Conservation (phyloP, 1,284 basidiomycete genomes). For the Malassezia caprae region DNA sequence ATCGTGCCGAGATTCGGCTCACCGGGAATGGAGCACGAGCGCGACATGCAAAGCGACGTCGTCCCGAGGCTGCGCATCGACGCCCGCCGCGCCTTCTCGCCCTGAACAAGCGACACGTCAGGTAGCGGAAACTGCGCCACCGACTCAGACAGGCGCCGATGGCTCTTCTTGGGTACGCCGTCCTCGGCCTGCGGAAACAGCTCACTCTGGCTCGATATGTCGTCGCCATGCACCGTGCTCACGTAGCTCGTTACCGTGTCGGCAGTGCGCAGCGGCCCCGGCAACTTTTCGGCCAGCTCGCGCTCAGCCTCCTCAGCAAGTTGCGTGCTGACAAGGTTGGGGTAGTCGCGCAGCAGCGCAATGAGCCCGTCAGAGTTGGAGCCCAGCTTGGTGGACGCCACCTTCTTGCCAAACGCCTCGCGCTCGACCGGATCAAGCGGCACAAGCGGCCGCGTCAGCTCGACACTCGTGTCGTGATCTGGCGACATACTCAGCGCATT, state of each 20-base stretch:
- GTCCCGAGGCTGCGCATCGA: background rate
- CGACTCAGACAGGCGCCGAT: background rate
- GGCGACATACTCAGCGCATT: background rate
- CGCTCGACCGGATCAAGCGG: slow-evolving; percentile 8
- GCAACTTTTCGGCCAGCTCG: background rate
- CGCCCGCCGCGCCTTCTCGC: background rate
- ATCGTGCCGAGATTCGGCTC: slow-evolving; percentile 33
- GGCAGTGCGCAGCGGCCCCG: background rate
- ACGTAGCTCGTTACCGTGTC: slow-evolving; percentile 6
- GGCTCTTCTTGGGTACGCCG: background rate
- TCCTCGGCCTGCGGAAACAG: slow-evolving; percentile 3
- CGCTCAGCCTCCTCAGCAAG: slow-evolving; percentile 36
- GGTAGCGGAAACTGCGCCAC: slow-evolving; percentile 5
- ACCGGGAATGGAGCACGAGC: slow-evolving; percentile 19
- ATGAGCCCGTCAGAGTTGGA: slow-evolving; percentile 35
- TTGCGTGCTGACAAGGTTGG: slow-evolving; percentile 39
- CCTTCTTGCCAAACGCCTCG: slow-evolving; percentile 6
- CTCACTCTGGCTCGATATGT: slow-evolving; percentile 1
- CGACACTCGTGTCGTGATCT: background rate
- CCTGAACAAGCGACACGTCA: background rate
- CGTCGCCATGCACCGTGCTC: slow-evolving; percentile 3
- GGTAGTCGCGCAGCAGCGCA: slow-evolving; percentile 43
- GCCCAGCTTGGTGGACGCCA: slow-evolving; percentile 2
- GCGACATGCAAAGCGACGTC: background rate
- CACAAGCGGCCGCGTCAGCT: slow-evolving; percentile 9